Conservation (phyloP, 23 red algal species). For the Agarophyton chilense region DNA sequence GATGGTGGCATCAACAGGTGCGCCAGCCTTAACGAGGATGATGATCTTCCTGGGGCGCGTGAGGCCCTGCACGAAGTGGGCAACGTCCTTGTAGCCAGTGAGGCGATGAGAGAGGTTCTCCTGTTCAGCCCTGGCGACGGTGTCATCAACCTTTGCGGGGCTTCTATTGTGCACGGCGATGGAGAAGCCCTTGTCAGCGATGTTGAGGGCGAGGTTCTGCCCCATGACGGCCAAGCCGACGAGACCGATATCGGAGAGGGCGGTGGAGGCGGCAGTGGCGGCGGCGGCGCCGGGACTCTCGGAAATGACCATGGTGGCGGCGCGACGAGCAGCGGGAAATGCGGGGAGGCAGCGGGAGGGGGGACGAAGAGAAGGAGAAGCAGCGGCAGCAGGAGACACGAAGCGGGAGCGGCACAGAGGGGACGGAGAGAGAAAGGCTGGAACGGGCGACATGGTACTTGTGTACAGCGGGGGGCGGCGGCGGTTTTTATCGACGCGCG, state of each 20-base stretch:
- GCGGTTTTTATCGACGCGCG: neutral
- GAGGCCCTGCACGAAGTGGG: slow-evolving; percentile 70
- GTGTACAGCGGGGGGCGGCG: neutral
- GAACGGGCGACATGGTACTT: neutral
- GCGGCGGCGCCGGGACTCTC: slow-evolving; percentile 3
- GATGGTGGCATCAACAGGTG: slow-evolving; percentile 89
- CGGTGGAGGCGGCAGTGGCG: neutral
- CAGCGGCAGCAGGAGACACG: neutral
- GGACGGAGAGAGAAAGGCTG: slow-evolving; percentile 10
- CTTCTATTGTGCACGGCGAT: slow-evolving; percentile 92
- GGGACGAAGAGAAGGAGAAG: neutral
- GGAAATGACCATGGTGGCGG: slow-evolving; percentile 16
- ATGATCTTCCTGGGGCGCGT: slow-evolving; percentile 87
- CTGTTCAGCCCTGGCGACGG: slow-evolving; percentile 54
- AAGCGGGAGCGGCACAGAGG: neutral
- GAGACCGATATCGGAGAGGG: slow-evolving; percentile 71
- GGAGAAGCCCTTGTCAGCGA: slow-evolving; percentile 91
- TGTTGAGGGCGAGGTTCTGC: slow-evolving; percentile 96
- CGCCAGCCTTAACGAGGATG: slow-evolving; percentile 95
- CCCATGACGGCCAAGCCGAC: slow-evolving; percentile 99
- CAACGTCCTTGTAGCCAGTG: slow-evolving; percentile 69
- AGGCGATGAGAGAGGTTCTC: slow-evolving; percentile 58
- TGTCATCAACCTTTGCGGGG: slow-evolving; percentile 70
- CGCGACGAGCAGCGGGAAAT: neutral
- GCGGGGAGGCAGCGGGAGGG: neutral